Conservation (phyloP, 225 moss, liverwort and hornwort species). For the Sphagnum contortum region DNA sequence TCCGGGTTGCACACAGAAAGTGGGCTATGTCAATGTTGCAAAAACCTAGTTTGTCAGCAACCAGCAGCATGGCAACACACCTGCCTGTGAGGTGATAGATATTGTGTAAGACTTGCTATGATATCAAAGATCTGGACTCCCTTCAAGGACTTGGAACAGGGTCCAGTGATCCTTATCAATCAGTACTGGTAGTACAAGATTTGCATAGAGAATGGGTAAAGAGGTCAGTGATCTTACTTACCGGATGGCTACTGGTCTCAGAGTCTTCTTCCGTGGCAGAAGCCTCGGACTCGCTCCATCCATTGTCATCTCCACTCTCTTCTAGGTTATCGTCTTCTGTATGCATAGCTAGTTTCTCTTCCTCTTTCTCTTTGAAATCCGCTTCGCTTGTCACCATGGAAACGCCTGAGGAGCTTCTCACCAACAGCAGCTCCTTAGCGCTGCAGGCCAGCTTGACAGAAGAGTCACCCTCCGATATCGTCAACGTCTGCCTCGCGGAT, state of each 20-base stretch:
- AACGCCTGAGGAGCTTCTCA: slow-evolving; percentile 21
- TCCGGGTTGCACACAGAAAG: no score
- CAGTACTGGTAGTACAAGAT: no score
- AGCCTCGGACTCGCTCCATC: slow-evolving; percentile 16
- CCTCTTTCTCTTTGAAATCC: slow-evolving; percentile 13
- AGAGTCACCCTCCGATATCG: slow-evolving; percentile 44
- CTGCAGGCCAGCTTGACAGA: slow-evolving; percentile 13
- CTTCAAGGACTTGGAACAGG: no score
- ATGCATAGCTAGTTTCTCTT: slow-evolving; percentile 5
- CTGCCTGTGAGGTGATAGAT: no score
- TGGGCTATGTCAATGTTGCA: no score
- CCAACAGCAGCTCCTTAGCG: slow-evolving; percentile 11
- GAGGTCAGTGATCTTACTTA: slow-evolving; percentile 13
- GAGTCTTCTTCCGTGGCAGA: slow-evolving; percentile 21
- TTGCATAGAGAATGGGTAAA: background rate
- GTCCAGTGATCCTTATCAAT: no score
- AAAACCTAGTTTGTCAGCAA: no score
- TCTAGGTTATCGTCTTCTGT: slow-evolving; percentile 11
- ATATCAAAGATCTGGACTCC: background rate
- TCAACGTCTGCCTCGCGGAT: slow-evolving; percentile 27
- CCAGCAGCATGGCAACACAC: no score
- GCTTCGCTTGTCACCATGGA: slow-evolving; percentile 13
- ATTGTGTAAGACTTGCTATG: background rate
- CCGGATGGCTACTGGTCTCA: slow-evolving; percentile 23
- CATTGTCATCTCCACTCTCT: slow-evolving; percentile 41